Conservation (phyloP, 306 rosid species). For the Urtica urens region DNA sequence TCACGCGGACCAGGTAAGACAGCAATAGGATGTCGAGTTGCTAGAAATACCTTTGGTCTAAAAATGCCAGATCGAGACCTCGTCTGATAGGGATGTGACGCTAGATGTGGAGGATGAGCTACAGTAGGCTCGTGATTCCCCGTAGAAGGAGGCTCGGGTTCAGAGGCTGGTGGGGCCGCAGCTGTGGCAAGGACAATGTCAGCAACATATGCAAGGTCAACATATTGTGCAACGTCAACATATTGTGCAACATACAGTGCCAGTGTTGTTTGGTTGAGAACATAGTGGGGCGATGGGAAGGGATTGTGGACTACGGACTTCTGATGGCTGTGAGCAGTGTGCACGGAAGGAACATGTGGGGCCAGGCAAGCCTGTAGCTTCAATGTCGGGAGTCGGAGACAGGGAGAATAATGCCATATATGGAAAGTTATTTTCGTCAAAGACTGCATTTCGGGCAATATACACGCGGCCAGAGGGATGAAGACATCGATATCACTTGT, state of each 20-base stretch:
- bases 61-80: not conserved
- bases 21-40: too few relatives aligned
- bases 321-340: too few relatives aligned
- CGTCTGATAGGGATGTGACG: not conserved
- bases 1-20: too few relatives aligned
- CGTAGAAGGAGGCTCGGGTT: not conserved
- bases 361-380: not conserved
- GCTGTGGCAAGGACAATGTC: too few relatives aligned
- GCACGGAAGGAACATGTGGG: not conserved
- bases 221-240: too few relatives aligned
- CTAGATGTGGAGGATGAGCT: not conserved
- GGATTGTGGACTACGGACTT: not conserved
- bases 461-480: not conserved
- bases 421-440: not conserved
- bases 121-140: not conserved
- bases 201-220: too few relatives aligned
- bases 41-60: not conserved
- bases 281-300: too few relatives aligned
- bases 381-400: not conserved
- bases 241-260: too few relatives aligned
- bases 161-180: too few relatives aligned
- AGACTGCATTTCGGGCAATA: not conserved
- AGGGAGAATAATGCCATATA: not conserved
- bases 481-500: not conserved
- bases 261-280: too few relatives aligned